Conservation (phyloP, 108 stramenopile genomes). For the Seminavis robusta region DNA sequence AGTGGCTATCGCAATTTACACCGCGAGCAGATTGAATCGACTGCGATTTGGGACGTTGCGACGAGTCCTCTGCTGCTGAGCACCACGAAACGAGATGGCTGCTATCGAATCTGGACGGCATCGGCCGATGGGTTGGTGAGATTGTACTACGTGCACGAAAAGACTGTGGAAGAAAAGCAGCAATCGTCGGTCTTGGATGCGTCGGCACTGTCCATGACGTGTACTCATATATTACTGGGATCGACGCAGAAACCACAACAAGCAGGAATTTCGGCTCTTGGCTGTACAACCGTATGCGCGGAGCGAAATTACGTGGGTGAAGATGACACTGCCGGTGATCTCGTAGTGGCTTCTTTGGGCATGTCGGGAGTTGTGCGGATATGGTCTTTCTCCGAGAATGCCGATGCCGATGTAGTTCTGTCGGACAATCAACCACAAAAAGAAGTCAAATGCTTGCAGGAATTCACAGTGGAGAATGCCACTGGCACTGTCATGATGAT, state of each 20-base stretch:
- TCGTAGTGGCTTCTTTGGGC: constrained; percentile 26
- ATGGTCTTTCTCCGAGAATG: constrained; percentile 27
- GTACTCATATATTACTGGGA: constrained; percentile 20
- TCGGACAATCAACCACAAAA: not conserved
- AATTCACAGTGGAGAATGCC: constrained; percentile 34
- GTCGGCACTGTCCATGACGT: constrained; percentile 13
- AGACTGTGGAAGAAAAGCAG: constrained; percentile 13
- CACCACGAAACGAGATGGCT: not conserved
- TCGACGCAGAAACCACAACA: not conserved
- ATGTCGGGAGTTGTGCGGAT: constrained; percentile 28
- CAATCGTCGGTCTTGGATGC: constrained; percentile 39
- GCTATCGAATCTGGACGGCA: constrained; percentile 21
- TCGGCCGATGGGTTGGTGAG: constrained; percentile 36
- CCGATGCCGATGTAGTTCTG: not conserved
- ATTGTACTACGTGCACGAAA: constrained; percentile 23
- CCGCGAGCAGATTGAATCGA: constrained; percentile 26
- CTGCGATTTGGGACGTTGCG: constrained; percentile 26
- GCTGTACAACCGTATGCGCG: constrained; percentile 23
- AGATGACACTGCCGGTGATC: constrained; percentile 39
- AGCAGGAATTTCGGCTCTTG: constrained; percentile 4
- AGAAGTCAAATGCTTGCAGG: constrained; percentile 1
- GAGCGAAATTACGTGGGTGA: constrained; percentile 46
- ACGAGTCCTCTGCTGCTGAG: constrained; percentile 8
- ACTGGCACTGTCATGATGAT: constrained; percentile 31
- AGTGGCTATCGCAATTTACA: constrained; percentile 45